Percentiles rank a stretch among this genome's conserved stretches.
Conservation (phyloP, 2,329 filamentous ascomycete species). For the Cordyceps cateniannulata region DNA sequence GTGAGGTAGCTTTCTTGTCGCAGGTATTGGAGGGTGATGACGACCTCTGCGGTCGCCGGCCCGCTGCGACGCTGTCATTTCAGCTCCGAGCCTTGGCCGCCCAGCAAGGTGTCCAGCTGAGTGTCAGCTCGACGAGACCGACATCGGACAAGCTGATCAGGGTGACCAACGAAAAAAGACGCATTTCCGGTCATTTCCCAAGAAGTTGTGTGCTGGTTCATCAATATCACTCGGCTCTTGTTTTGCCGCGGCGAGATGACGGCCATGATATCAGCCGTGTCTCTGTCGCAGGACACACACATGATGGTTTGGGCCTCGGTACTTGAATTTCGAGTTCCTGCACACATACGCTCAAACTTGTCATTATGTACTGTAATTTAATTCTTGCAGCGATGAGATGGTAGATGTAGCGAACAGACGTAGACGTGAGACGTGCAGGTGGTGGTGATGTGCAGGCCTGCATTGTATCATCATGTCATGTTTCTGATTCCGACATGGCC, state of each 20-base stretch:
- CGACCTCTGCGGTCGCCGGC: neutral
- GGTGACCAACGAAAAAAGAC: too few species aligned
- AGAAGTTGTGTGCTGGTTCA: too few species aligned
- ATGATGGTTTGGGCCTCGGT: too few species aligned
- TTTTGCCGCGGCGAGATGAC: too few species aligned
- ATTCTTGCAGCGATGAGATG: too few species aligned
- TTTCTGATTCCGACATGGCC: neutral
- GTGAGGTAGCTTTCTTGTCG: neutral
- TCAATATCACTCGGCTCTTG: too few species aligned
- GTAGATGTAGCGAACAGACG: neutral
- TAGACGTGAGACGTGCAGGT: neutral
- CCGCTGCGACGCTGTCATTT: slow-evolving; percentile 5
- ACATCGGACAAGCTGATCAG: neutral
- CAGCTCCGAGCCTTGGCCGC: slow-evolving; percentile 6
- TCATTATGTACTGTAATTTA: neutral
- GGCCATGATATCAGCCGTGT: too few species aligned
- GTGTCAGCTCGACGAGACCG: neutral
- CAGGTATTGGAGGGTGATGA: neutral
- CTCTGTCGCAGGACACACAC: too few species aligned
- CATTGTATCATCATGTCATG: neutral
- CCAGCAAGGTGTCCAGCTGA: neutral
- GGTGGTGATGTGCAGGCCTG: neutral
- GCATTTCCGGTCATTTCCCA: too few species aligned
- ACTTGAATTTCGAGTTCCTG: too few species aligned
- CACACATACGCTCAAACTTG: too few species aligned